Evolutionary conservation across 441 rosid genomes (phyloP).

Genomic region (Mallotus repandus): DNA sequence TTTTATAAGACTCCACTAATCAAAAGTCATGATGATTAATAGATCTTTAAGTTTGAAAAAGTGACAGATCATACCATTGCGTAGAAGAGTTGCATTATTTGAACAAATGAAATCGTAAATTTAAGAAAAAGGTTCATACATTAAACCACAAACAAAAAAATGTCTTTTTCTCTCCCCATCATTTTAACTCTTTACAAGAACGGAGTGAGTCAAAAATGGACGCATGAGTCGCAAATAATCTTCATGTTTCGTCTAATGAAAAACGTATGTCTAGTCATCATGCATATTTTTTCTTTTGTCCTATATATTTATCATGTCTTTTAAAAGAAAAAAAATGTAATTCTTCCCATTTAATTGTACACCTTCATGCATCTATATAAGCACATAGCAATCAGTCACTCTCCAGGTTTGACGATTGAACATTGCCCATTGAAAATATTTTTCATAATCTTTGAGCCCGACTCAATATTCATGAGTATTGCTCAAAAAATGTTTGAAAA

Average conservation of each 20-base stretch:
- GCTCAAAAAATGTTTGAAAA: too few species aligned
- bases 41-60: not conserved
- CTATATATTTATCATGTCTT: too few species aligned
- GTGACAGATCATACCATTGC: not conserved
- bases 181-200: too few species aligned
- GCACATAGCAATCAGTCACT: too few species aligned
- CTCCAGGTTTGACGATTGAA: not conserved
- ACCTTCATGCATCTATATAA: too few species aligned
- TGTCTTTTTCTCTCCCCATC: not conserved
- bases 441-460: too few species aligned
- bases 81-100: not conserved
- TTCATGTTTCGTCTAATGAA: not conserved
- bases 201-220: conserved; percentile 4
- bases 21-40: not conserved
- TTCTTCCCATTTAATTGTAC: too few species aligned
- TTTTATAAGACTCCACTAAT: not conserved
- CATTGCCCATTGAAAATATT: too few species aligned
- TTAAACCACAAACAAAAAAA: not conserved
- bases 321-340: too few species aligned
- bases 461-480: too few species aligned
- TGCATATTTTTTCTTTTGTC: not conserved
- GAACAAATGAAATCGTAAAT: not conserved
- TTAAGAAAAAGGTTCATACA: not conserved
- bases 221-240: not conserved
- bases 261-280: not conserved